Conservation (phyloP, 2,329 filamentous ascomycete genomes). For the Zymoseptoria pseudotritici region DNA sequence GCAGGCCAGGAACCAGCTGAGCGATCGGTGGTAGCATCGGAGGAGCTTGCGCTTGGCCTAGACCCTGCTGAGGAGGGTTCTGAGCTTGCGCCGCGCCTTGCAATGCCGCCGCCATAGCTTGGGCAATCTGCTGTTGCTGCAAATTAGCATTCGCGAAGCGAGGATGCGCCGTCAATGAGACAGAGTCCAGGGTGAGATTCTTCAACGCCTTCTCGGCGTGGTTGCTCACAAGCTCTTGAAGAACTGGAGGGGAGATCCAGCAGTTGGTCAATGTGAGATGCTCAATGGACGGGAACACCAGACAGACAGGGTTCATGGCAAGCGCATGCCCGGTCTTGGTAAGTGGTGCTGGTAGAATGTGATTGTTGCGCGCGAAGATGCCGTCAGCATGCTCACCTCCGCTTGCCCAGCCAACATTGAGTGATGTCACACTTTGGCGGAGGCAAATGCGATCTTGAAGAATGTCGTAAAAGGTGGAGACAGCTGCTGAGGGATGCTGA, state of each 20-base stretch:
- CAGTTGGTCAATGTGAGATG: slow-evolving; percentile 60
- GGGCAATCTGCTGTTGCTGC: slow-evolving; percentile 11
- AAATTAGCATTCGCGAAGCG: slow-evolving; percentile 12
- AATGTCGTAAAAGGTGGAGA: slow-evolving; percentile 47
- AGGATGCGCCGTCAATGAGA: slow-evolving; percentile 52
- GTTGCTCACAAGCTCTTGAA: slow-evolving; percentile 45
- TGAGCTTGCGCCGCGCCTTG: neutral
- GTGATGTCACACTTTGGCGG: slow-evolving; percentile 50
- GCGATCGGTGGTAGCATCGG: neutral
- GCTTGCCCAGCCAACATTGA: slow-evolving; percentile 60
- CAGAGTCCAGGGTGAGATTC: slow-evolving; percentile 53
- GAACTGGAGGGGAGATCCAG: slow-evolving; percentile 55
- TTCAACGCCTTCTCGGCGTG: slow-evolving; percentile 45
- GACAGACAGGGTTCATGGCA: slow-evolving; percentile 5
- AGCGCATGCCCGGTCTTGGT: slow-evolving; percentile 23
- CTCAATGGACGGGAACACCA: slow-evolving; percentile 49
- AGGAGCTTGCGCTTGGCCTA: neutral
- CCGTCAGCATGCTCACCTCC: slow-evolving; percentile 62
- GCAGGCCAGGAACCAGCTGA: neutral
- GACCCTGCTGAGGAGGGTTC: neutral
- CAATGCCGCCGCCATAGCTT: slow-evolving; percentile 5
- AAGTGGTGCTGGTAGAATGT: slow-evolving; percentile 57
- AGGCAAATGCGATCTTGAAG: slow-evolving; percentile 17
- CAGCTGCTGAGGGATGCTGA: slow-evolving; percentile 47
- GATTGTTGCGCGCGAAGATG: slow-evolving; percentile 52